Evolutionary conservation across 345 rosid species (phyloP), one percentile per base, ranked within the genome.

Genomic region (Camelina hispida): DNA sequence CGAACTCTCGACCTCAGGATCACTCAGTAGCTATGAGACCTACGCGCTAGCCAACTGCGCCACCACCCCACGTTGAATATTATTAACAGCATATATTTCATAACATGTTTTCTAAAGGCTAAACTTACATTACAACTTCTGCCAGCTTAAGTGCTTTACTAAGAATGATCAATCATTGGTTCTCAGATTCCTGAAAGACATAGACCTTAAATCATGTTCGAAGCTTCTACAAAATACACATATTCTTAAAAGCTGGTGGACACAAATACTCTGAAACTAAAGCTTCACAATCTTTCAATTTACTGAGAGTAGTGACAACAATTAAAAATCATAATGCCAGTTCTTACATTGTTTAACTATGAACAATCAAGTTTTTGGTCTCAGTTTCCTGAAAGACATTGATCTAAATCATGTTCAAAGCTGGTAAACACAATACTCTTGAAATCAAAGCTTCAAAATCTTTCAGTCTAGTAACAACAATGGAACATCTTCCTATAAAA

Each of bases 1-100:
- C 91, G 86, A 86, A 84, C 92, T 88, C 97, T 91, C 97, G 89
- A 89, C 97, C 93, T 88, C 93, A 85, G 96, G 93, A 91, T 89
- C 2, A 80, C 97, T 88, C 91, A 37, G 70, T 3, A 56, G 72
- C 67, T 62, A 62, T 62, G 68, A 62, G 68, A 62, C 68, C 53
- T 62, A 44, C 68, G 68, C 68, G 68, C 68, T 63, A 63, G 68
- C 68, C 54, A 63, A 63, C 68, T 63, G 68, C 53, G 68, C 68
- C 68, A 63, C 53, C 68, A 63, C 68, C 53, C 68, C 68, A 12
- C 0, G 25, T 38, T 38, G 42, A 38, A 38, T 0, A 9, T 2
- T 3, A 3, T 9, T 38, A 9, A 38, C 0, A 9, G 12, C 12
- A 9, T 9, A 9, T 38, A 9, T 1, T 38, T 9, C 0, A 2